A percentile compares a stretch with the other conserved stretches of the same genome.
Conservation (phyloP, 2,329 filamentous ascomycete genomes). For the Arthrobotrys entomopaga region DNA sequence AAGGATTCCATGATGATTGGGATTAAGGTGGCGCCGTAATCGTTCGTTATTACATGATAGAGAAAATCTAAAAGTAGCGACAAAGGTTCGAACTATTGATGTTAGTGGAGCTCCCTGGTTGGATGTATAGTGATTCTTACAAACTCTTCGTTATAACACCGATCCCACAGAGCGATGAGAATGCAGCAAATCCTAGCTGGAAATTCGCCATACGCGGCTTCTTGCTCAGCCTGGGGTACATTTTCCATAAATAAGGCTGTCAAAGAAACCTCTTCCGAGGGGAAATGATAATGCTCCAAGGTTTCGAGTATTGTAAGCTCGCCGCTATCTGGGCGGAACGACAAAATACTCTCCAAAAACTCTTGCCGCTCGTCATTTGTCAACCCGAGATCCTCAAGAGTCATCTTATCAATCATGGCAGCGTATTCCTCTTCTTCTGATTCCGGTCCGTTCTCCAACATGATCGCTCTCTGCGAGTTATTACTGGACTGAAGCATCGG, state of each 20-base stretch:
- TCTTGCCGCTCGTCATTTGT: constrained; percentile 32
- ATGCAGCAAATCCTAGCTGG: constrained; percentile 38
- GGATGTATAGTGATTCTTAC: constrained; percentile 7
- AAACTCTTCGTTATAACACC: constrained; percentile 51
- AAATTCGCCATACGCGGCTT: constrained; percentile 37
- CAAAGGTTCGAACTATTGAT: constrained; percentile 37
- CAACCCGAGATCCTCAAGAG: constrained; percentile 38
- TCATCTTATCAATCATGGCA: constrained; percentile 47
- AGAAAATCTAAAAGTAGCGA: constrained; percentile 42
- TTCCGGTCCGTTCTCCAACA: constrained; percentile 30
- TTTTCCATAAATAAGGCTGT: constrained; percentile 48
- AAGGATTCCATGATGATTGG: constrained; percentile 36
- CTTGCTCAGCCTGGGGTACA: constrained; percentile 29
- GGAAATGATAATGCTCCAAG: constrained; percentile 31
- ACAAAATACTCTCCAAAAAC: constrained; percentile 38
- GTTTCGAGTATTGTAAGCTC: constrained; percentile 29
- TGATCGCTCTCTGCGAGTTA: constrained; percentile 39
- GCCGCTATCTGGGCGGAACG: constrained; percentile 20
- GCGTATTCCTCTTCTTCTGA: constrained; percentile 45
- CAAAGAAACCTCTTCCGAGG: constrained; percentile 41
- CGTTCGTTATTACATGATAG: constrained; percentile 19
- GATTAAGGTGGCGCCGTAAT: constrained; percentile 30
- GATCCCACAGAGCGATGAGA: constrained; percentile 51
- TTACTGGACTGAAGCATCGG: constrained; percentile 35
- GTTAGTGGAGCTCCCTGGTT: not conserved